Evolutionary conservation across 1,284 basidiomycete species (phyloP).

Genomic region (Marasmius tenuissimus): DNA sequence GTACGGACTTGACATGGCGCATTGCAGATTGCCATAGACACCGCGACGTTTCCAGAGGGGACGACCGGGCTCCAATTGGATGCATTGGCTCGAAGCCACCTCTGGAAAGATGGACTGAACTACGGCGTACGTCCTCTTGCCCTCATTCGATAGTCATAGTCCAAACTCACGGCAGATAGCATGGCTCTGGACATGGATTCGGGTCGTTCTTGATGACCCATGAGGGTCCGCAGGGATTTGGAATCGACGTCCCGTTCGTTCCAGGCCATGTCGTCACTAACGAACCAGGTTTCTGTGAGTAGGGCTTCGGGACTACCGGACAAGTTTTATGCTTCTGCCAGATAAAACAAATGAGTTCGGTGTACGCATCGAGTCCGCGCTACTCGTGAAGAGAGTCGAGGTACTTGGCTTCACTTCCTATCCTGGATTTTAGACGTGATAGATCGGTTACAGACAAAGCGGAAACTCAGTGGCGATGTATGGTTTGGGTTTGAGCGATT

Average conservation of each 20-base stretch:
- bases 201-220: slow-evolving; percentile 81
- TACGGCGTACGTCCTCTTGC: slow-evolving; percentile 54
- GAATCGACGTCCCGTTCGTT: slow-evolving; percentile 61
- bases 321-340: slow-evolving; percentile 24
- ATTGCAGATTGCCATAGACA: slow-evolving; percentile 84
- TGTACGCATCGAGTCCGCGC: slow-evolving; percentile 85
- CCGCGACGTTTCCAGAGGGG: slow-evolving; percentile 83
- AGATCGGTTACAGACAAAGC: slow-evolving; percentile 50
- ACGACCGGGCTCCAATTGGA: slow-evolving; percentile 82
- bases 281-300: slow-evolving; percentile 82
- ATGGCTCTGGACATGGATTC: slow-evolving; percentile 83
- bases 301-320: slow-evolving; percentile 15
- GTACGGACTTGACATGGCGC: neutral
- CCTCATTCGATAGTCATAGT: slow-evolving; percentile 16
- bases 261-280: slow-evolving; percentile 88
- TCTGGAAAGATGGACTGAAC: slow-evolving; percentile 89
- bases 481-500: slow-evolving; percentile 89
- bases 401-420: slow-evolving; percentile 35
- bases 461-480: slow-evolving; percentile 67
- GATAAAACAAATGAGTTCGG: slow-evolving; percentile 85
- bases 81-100: slow-evolving; percentile 78
- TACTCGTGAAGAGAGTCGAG: slow-evolving; percentile 68
- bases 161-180: slow-evolving; percentile 41
- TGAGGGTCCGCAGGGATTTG: slow-evolving; percentile 74
- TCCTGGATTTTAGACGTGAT: neutral